These are phyloP conservation scores for Colletotrichum coccodes DNA, from an alignment of 2,329 filamentous ascomycete genomes.

Conservation along the genomic window DNA sequence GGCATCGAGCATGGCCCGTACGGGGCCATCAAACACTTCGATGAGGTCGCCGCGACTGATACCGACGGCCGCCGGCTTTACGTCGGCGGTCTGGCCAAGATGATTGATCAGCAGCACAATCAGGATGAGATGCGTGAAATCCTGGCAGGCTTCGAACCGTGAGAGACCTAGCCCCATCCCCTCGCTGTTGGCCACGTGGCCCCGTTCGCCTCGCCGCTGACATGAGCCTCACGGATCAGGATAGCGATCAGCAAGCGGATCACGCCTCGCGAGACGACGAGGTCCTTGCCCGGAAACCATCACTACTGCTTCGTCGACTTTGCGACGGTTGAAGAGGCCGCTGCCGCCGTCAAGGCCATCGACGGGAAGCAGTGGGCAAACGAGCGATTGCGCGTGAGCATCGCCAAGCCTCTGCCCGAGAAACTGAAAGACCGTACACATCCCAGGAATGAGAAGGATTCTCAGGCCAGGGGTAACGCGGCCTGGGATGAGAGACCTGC, in stretches of 20 bases:
- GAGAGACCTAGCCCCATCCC: conserved; percentile 34
- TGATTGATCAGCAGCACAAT: conserved; percentile 58
- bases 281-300: conserved; percentile 61
- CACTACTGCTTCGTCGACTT: conserved; percentile 77
- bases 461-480: not conserved
- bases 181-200: not conserved
- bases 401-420: not conserved
- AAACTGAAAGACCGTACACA: not conserved
- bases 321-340: conserved; percentile 61
- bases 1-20: conserved; percentile 39
- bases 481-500: not conserved
- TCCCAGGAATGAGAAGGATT: not conserved
- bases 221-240: conserved; percentile 36
- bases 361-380: conserved; percentile 44
- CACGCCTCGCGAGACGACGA: conserved; percentile 67
- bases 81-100: conserved; percentile 60
- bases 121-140: conserved; percentile 56
- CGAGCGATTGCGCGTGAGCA: not conserved
- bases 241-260: conserved; percentile 59
- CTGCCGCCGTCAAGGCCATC: conserved; percentile 57
- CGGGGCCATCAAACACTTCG: conserved; percentile 43
- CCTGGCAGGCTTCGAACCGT: conserved; percentile 57
- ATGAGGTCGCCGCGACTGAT: conserved; percentile 40
- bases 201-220: conserved; percentile 3
- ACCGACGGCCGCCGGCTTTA: conserved; percentile 54